Evolutionary conservation across 306 rosid species (phyloP), one percentile per base, ranked within the genome.

Genomic region (Canavalia ensiformis): DNA sequence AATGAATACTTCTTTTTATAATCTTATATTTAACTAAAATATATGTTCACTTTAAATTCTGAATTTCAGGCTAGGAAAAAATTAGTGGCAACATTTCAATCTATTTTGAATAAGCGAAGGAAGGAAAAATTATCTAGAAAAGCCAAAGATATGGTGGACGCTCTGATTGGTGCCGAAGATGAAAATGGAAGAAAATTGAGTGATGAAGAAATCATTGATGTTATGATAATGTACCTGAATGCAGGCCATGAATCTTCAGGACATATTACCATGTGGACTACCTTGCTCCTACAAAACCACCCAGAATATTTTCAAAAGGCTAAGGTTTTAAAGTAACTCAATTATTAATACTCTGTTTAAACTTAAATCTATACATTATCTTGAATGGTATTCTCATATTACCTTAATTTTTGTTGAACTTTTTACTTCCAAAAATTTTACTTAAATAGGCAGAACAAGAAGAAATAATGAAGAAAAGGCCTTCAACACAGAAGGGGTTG

Each of bases 241-340:
- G 97, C 92, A 1, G 97, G 97, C 37, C 97, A 92, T 84, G 97
- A 92, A 71, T 92, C 97, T 81, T 92, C 97, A 0, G 97, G 89
- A 3, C 97, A 92, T 67, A 90, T 66, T 7, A 88, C 88, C 25
- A 92, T 92, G 97, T 92, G 97, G 97, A 79, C 94, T 0, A 55
- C 81, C 34, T 31, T 75, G 78, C 83, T 81, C 70, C 79, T 92
- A 0, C 84, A 87, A 58, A 35, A 82, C 39, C 87, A 89, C 75
- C 91, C 91, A 0, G 76, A 92, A 56, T 75, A 41, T 72, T 75
- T 89, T 35, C 68, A 78, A 83, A 90, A 83, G 78, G 97, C 97
- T 4, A 92, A 92, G 97, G 97, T 92, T 54, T 63, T 1, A 47
- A 54, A 45, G 49, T 46, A 46, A 45, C 49, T 42, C 4, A 45